Evolutionary conservation across 768 basidiomycete species (phyloP).

Genomic region (Phlebiopsis gigantea): DNA sequence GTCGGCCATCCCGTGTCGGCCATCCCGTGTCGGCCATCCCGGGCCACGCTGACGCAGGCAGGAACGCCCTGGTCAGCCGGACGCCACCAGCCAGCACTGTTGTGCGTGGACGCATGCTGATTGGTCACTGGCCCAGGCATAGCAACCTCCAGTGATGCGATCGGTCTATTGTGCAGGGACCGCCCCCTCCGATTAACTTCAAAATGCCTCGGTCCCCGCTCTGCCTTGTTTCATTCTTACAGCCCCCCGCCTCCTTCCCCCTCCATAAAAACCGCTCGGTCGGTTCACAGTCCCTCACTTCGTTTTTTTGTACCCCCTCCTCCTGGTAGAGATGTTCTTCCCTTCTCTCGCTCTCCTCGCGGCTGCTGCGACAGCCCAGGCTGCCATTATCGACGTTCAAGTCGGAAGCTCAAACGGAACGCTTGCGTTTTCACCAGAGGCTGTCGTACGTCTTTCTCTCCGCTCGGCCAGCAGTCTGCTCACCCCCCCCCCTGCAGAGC

Average conservation of each 20-base stretch:
- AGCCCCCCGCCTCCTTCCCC: constrained; percentile 3
- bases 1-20: background rate
- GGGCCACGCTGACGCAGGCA: background rate
- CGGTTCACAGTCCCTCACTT: constrained; percentile 13
- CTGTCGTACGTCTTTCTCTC: constrained; percentile 36
- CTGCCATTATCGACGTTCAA: constrained; percentile 46
- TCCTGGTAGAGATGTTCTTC: constrained; percentile 31
- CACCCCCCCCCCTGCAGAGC: constrained; percentile 25
- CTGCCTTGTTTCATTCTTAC: constrained; percentile 4
- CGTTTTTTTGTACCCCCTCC: constrained; percentile 22
- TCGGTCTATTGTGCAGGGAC: constrained; percentile 13
- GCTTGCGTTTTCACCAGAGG: constrained; percentile 43
- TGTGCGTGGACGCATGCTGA: background rate
- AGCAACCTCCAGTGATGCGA: constrained; percentile 4
- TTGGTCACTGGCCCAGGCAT: background rate
- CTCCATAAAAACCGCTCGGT: constrained; percentile 20
- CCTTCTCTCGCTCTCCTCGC: constrained; percentile 36
- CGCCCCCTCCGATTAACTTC: background rate
- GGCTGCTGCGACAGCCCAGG: constrained; percentile 40
- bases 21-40: background rate
- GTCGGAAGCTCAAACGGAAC: constrained; percentile 43
- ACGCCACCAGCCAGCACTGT: background rate
- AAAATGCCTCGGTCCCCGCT: background rate
- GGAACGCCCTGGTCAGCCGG: background rate
- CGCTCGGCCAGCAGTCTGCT: background rate